Evolutionary conservation across 2,329 filamentous ascomycete genomes (phyloP), one percentile per base, ranked within the genome.

Genomic region (Cladosporium sp.): DNA sequence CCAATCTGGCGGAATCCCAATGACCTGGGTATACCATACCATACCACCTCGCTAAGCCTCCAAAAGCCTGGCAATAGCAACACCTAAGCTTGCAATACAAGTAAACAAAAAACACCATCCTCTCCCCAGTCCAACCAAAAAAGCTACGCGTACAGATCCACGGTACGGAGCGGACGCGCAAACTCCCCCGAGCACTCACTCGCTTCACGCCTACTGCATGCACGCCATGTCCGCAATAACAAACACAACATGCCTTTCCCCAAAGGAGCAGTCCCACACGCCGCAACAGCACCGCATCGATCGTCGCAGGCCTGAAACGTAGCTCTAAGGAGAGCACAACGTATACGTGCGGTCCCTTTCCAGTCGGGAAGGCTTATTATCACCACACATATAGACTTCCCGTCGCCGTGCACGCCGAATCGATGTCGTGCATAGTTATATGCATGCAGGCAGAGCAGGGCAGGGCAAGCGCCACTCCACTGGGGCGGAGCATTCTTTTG

Each of bases 131-230:
- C 50, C 50, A 26, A 14, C 14, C 12, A 6, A 33, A 53, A 18
- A 28, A 35, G 29, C 21, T 50, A 29, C 40, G 12, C 40, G 40
- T 61, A 33, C 26, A 61, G 44, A 50, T n/a, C 58, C 58, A 50
- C 58, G 58, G 58, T 61, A 61, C 58, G 58, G 58, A 50, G n/a
- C 23, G 52, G 33, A 55, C 18, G 29, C n/a, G 10, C 52, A 33
- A 33, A 31, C 28, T 26, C 18, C 10, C 10, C 28, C 49, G 14
- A 33, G 31, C 6, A 12, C 26, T 46, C 56, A 37, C 31, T 26
- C 23, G 55, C 35, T 46, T 59, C 57, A 59, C n/a, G 40, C n/a
- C 3, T 46, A 12, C 40, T 46, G 40, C 58, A 61, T 35, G 40
- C 58, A 61, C 44, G 26, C 29, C 58, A 50, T 46, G 58, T 61